phyloP scores from a whole-genome alignment of 768 basidiomycete species.

The Serendipita sp. region DNA sequence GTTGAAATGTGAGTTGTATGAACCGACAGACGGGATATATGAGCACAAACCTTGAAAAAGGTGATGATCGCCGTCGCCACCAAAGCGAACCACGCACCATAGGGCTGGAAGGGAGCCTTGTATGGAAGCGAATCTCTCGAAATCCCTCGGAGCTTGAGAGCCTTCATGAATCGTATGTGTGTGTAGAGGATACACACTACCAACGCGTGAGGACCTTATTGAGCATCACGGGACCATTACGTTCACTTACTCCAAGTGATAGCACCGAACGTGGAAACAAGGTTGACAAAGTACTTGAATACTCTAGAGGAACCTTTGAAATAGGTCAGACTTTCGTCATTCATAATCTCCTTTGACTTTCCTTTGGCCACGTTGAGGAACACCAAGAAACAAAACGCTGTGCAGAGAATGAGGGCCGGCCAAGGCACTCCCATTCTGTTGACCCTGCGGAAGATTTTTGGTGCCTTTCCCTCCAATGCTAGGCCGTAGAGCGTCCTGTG shows the following conservation, averaged over 20 bases:
- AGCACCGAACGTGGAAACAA: slow-evolving; percentile 28
- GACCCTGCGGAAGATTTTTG: slow-evolving; percentile 26
- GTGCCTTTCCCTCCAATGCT: slow-evolving; percentile 33
- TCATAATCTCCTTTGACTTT: slow-evolving; percentile 31
- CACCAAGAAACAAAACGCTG: slow-evolving; percentile 37
- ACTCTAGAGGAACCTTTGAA: slow-evolving; percentile 11
- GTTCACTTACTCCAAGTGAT: slow-evolving; percentile 20
- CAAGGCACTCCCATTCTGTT: slow-evolving; percentile 19
- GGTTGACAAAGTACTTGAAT: slow-evolving; percentile 27
- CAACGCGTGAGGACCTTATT: background rate
- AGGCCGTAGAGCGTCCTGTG: slow-evolving; percentile 30
- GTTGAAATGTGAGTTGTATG: slow-evolving; percentile 8
- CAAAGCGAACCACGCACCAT: slow-evolving; percentile 44
- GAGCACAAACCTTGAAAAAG: slow-evolving; percentile 30
- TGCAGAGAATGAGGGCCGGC: slow-evolving; percentile 35
- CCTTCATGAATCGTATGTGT: slow-evolving; percentile 42
- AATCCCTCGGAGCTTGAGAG: slow-evolving; percentile 30
- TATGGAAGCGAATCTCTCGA: slow-evolving; percentile 29
- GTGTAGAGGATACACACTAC: slow-evolving; percentile 34
- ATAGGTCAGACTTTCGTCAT: background rate
- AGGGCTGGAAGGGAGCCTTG: slow-evolving; percentile 22
- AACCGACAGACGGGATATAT: slow-evolving; percentile 19
- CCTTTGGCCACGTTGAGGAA: slow-evolving; percentile 41
- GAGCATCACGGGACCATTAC: too few relatives aligned
- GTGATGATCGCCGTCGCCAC: slow-evolving; percentile 36